Percentiles rank a stretch among this genome's conserved stretches.
Evolutionary conservation across 139 green algal species (phyloP).

Genomic region (Pedinophyceae sp.): DNA sequence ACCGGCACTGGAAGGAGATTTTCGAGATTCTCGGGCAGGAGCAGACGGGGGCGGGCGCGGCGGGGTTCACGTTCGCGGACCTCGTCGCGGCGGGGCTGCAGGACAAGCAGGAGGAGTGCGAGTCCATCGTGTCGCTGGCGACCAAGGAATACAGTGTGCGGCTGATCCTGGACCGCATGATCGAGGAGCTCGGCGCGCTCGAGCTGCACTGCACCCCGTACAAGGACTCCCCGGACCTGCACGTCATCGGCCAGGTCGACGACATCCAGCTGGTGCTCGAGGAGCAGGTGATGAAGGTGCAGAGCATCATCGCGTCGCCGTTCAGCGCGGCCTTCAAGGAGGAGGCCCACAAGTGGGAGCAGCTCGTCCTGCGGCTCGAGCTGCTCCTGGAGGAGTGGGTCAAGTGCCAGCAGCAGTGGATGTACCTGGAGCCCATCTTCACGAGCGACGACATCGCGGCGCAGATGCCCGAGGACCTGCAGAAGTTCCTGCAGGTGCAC

Average conservation of each 20-base stretch:
- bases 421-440: conserved; percentile 37
- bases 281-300: conserved; percentile 17
- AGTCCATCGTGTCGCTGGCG: background rate
- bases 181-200: background rate
- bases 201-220: conserved; percentile 6
- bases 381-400: conserved; percentile 30
- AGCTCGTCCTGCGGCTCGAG: conserved; percentile 15
- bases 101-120: background rate
- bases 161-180: background rate
- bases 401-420: conserved; percentile 27
- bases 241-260: conserved; percentile 2
- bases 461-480: conserved; percentile 26
- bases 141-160: background rate
- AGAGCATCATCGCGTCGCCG: conserved; percentile 44
- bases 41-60: background rate
- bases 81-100: too few relatives aligned
- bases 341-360: conserved; percentile 18
- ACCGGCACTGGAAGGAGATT: conserved; percentile 22
- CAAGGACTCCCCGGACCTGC: conserved; percentile 1
- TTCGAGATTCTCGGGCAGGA: conserved; percentile 6
- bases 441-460: conserved; percentile 23
- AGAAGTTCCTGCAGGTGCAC: conserved; percentile 34
- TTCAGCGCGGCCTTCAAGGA: conserved; percentile 38
- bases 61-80: too few relatives aligned
- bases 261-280: conserved; percentile 10